phyloP scores from a whole-genome alignment of 140 eudicot species.

The Oenanthe javanica region DNA sequence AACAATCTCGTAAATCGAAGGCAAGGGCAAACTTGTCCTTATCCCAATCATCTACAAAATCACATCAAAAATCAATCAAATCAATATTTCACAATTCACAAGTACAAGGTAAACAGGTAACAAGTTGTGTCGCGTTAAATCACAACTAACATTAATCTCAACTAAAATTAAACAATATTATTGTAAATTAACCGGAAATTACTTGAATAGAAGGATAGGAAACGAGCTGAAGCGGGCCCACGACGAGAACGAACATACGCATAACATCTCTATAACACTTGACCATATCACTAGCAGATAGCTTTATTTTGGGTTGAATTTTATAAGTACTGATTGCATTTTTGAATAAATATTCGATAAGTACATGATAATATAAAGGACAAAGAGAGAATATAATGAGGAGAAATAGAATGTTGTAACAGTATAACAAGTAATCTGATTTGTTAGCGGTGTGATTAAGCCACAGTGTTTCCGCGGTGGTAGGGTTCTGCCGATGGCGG shows the following conservation, averaged over 20 bases:
- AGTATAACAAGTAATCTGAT: constrained; percentile 70
- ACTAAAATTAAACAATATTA: too few species aligned
- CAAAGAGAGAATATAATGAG: constrained; percentile 45
- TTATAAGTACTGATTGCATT: constrained; percentile 27
- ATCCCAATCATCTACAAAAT: constrained; percentile 69
- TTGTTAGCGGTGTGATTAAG: constrained; percentile 58
- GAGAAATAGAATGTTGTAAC: constrained; percentile 70
- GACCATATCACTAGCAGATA: constrained; percentile 36
- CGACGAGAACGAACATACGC: constrained; percentile 44
- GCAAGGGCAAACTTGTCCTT: constrained; percentile 84
- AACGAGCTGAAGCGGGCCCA: constrained; percentile 58
- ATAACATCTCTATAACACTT: constrained; percentile 46
- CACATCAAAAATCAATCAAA: background rate
- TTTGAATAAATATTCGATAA: constrained; percentile 25
- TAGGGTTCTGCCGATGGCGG: constrained; percentile 50
- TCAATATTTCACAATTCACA: too few species aligned
- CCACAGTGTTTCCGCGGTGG: constrained; percentile 67
- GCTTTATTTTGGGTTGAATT: constrained; percentile 60
- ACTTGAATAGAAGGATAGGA: constrained; percentile 69
- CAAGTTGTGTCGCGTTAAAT: too few species aligned
- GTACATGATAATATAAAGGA: constrained; percentile 41
- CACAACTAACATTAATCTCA: too few species aligned
- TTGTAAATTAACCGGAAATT: background rate
- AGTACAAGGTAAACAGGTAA: too few species aligned
- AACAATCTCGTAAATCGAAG: constrained; percentile 55